phyloP scores from a whole-genome alignment of 805 yeast genomes.

The Candida arabinofermentans region DNA sequence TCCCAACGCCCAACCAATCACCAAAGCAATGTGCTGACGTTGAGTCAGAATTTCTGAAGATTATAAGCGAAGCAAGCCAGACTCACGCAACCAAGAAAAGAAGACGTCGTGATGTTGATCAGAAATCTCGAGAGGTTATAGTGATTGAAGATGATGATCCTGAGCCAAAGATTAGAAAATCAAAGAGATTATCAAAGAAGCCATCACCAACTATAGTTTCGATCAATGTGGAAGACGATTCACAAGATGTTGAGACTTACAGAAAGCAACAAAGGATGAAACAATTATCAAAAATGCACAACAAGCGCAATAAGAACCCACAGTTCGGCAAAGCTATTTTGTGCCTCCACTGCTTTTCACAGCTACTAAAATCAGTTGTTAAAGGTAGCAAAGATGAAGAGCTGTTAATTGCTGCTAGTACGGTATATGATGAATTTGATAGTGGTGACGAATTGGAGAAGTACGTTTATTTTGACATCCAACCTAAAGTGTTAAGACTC shows the following conservation, averaged over 20 bases:
- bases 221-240: constrained; percentile 1
- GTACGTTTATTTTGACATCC: constrained; percentile 8
- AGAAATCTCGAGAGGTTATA: background rate
- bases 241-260: background rate
- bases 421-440: constrained; percentile 10
- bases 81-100: background rate
- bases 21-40: constrained; percentile 22
- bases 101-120: background rate
- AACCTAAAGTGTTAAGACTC: constrained; percentile 12
- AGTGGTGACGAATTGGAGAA: constrained; percentile 12
- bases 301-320: constrained; percentile 17
- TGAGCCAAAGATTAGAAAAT: constrained; percentile 1
- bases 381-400: background rate
- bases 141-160: background rate
- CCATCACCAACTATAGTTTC: background rate
- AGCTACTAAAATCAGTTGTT: constrained; percentile 4
- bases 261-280: background rate
- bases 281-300: background rate
- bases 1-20: constrained; percentile 30
- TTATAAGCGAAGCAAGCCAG: constrained; percentile 21
- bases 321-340: constrained; percentile 24
- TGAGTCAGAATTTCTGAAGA: constrained; percentile 23
- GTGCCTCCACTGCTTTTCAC: constrained; percentile 24
- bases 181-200: background rate
- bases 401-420: constrained; percentile 6